A percentile compares a stretch with the other conserved stretches of the same genome.
Conservation (phyloP, 1,284 basidiomycete genomes). For the Malassezia psittaci region DNA sequence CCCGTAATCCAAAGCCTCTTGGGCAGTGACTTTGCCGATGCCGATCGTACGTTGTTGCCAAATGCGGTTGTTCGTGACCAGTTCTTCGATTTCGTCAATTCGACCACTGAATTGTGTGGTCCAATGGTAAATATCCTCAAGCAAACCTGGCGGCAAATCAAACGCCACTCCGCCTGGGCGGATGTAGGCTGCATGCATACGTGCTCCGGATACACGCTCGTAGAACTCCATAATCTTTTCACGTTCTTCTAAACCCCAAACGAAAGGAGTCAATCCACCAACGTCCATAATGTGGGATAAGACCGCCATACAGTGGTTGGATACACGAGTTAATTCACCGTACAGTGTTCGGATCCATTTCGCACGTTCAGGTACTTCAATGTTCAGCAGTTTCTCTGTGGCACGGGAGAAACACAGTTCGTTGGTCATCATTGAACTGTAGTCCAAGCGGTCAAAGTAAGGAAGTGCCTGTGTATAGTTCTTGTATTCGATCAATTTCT, state of each 20-base stretch:
- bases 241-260: constrained; percentile 99
- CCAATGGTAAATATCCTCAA: constrained; percentile 97
- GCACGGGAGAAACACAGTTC: constrained; percentile 84
- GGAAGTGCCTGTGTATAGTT: constrained; percentile 96
- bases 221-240: constrained; percentile 99
- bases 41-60: constrained; percentile 92
- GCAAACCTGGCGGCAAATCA: constrained; percentile 86
- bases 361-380: constrained; percentile 94
- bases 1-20: constrained; percentile 82
- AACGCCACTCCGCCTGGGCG: constrained; percentile 96
- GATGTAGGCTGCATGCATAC: constrained; percentile 93
- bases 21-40: constrained; percentile 79
- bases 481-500: constrained; percentile 99
- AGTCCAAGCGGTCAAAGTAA: constrained; percentile 97
- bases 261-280: constrained; percentile 93
- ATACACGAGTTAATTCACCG: constrained; percentile 88
- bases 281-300: constrained; percentile 68
- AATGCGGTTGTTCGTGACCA: constrained; percentile 92
- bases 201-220: constrained; percentile 94
- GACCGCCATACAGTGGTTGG: constrained; percentile 97
- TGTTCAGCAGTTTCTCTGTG: constrained; percentile 95
- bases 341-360: constrained; percentile 98
- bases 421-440: constrained; percentile 73
- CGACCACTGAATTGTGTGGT: constrained; percentile 82
- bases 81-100: constrained; percentile 95